Conservation (phyloP, 768 basidiomycete species). For the Podaxis sp. region DNA sequence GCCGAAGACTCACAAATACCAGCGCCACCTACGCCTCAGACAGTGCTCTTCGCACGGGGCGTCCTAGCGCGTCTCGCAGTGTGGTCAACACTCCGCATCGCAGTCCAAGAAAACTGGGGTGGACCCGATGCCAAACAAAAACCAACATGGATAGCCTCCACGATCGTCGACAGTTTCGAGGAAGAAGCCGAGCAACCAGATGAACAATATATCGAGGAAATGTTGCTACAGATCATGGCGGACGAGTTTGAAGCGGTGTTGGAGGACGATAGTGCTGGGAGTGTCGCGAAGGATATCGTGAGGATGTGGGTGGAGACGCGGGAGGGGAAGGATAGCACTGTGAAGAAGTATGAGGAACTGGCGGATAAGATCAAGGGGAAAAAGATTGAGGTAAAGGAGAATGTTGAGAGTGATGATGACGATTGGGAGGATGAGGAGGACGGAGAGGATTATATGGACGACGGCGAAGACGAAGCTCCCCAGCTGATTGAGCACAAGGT, state of each 20-base stretch:
- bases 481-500: conserved; percentile 45
- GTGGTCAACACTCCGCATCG: conserved; percentile 87
- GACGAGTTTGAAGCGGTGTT: conserved; percentile 86
- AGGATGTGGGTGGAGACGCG: conserved; percentile 60
- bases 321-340: conserved; percentile 44
- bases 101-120: conserved; percentile 86
- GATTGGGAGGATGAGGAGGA: conserved; percentile 43
- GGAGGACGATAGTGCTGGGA: conserved; percentile 82
- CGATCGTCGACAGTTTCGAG: conserved; percentile 80
- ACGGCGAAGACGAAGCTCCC: conserved; percentile 36
- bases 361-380: conserved; percentile 61
- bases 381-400: conserved; percentile 50
- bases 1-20: not conserved
- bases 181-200: conserved; percentile 51
- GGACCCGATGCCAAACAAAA: conserved; percentile 71
- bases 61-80: conserved; percentile 76
- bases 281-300: conserved; percentile 72
- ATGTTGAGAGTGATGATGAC: conserved; percentile 42
- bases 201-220: conserved; percentile 75
- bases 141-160: conserved; percentile 81
- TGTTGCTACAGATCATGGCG: conserved; percentile 78
- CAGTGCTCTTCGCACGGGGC: conserved; percentile 83
- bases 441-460: conserved; percentile 35
- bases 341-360: conserved; percentile 61
- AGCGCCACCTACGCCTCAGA: conserved; percentile 39